Evolutionary conservation across 2,329 filamentous ascomycete genomes (phyloP).

Genomic region (Celoporthe dispersa): DNA sequence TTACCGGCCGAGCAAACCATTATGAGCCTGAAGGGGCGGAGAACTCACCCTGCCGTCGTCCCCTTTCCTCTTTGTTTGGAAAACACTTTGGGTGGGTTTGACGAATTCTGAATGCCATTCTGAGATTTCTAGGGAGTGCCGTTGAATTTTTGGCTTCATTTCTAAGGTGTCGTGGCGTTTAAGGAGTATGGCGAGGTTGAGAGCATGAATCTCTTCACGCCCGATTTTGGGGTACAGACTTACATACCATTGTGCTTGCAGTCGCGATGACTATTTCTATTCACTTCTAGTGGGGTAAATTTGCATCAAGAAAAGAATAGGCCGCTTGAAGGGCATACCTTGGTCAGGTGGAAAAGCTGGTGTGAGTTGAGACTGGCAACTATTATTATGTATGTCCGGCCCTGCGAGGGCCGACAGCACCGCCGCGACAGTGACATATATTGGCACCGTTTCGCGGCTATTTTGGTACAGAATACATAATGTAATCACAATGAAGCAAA

Average conservation of each 20-base stretch:
- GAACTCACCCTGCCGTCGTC: no score
- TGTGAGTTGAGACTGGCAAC: background rate
- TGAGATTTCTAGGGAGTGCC: background rate
- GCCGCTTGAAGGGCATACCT: background rate
- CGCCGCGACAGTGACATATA: background rate
- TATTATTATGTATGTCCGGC: background rate
- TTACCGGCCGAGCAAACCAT: slow-evolving; percentile 26
- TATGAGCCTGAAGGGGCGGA: slow-evolving; percentile 1
- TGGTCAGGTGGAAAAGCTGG: background rate
- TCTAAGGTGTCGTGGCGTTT: background rate
- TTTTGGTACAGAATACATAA: background rate
- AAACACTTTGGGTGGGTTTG: background rate
- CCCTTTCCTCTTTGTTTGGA: background rate
- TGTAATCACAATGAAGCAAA: background rate
- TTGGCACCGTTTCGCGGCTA: background rate
- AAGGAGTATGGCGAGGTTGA: background rate
- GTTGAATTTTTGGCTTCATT: background rate
- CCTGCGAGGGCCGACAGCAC: background rate
- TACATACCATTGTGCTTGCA: background rate
- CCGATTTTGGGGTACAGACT: background rate
- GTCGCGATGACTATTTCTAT: background rate
- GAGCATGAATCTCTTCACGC: background rate
- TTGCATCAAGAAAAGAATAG: background rate
- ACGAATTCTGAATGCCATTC: background rate
- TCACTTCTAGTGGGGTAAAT: background rate